These are phyloP conservation scores for Phanerodontia chrysosporium DNA, from an alignment of 768 basidiomycete species.

Conservation along the genomic window DNA sequence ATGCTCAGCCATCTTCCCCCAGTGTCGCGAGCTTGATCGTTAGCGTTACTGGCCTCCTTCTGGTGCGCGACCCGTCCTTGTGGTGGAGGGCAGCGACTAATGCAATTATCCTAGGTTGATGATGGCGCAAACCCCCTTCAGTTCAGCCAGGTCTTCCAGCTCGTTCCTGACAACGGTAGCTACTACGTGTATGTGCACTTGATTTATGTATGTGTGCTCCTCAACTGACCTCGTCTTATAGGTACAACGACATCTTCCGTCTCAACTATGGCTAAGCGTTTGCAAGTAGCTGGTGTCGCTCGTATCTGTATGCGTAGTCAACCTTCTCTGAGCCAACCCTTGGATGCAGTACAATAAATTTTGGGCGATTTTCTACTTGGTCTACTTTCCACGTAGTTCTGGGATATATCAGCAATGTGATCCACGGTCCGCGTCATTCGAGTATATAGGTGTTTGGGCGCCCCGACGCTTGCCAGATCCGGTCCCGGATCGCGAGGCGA, in stretches of 20 bases:
- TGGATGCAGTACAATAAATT: neutral
- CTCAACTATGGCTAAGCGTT: slow-evolving; percentile 58
- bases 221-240: slow-evolving; percentile 24
- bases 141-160: slow-evolving; percentile 93
- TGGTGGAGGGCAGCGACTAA: neutral
- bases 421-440: neutral
- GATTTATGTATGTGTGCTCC: neutral
- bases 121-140: slow-evolving; percentile 73
- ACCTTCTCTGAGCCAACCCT: neutral
- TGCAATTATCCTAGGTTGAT: slow-evolving; percentile 58
- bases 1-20: slow-evolving; percentile 80
- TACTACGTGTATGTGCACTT: slow-evolving; percentile 76
- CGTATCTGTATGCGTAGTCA: neutral
- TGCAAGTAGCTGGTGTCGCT: neutral
- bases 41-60: slow-evolving; percentile 81
- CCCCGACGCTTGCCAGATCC: neutral
- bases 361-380: neutral
- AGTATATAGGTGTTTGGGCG: neutral
- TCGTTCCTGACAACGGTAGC: slow-evolving; percentile 66
- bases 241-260: slow-evolving; percentile 89
- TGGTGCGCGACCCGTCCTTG: slow-evolving; percentile 41
- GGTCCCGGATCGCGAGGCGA: neutral
- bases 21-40: slow-evolving; percentile 61
- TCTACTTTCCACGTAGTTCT: neutral
- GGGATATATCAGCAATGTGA: neutral